These are phyloP conservation scores for Metarhizium brunneum DNA, from an alignment of 2,329 filamentous ascomycete genomes.

Conservation along the genomic window DNA sequence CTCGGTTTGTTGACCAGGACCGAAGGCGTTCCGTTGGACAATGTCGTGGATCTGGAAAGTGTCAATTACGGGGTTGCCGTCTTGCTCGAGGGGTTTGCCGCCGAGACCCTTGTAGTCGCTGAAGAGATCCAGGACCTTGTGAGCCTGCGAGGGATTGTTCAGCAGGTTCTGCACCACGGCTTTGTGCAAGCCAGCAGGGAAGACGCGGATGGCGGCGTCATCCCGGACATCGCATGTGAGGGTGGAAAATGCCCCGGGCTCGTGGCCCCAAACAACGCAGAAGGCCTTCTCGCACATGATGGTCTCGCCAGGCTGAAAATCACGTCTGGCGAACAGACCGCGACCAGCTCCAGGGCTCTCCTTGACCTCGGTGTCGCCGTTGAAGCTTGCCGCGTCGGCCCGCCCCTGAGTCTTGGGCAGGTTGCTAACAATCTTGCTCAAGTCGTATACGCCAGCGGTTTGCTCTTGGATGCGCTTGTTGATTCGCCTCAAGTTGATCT, in stretches of 20 bases:
- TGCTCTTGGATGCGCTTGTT: slow-evolving; percentile 16
- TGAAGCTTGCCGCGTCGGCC: slow-evolving; percentile 20
- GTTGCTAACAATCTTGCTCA: slow-evolving; percentile 12
- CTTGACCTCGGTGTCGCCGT: slow-evolving; percentile 16
- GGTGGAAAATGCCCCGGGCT: slow-evolving; percentile 18
- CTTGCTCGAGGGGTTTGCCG: slow-evolving; percentile 13
- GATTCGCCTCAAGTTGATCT: slow-evolving; percentile 11
- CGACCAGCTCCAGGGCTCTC: slow-evolving; percentile 16
- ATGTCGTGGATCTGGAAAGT: slow-evolving; percentile 24
- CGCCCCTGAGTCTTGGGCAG: slow-evolving; percentile 19
- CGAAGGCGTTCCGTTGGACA: slow-evolving; percentile 23
- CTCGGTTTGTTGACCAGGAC: slow-evolving; percentile 16
- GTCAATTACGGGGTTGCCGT: slow-evolving; percentile 16
- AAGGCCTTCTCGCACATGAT: slow-evolving; percentile 26
- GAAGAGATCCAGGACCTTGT: slow-evolving; percentile 13
- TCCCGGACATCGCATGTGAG: slow-evolving; percentile 23
- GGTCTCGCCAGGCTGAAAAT: slow-evolving; percentile 20
- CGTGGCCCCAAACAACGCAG: slow-evolving; percentile 21
- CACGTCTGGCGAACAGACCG: slow-evolving; percentile 25
- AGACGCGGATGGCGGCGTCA: slow-evolving; percentile 17
- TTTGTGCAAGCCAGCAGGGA: slow-evolving; percentile 21
- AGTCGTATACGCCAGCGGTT: slow-evolving; percentile 12
- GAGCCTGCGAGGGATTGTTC: slow-evolving; percentile 16
- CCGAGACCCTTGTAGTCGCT: slow-evolving; percentile 19
- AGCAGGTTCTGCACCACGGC: slow-evolving; percentile 16